These are phyloP conservation scores for Myxozyma geophila DNA, from an alignment of 805 yeast genomes.

Conservation along the genomic window DNA sequence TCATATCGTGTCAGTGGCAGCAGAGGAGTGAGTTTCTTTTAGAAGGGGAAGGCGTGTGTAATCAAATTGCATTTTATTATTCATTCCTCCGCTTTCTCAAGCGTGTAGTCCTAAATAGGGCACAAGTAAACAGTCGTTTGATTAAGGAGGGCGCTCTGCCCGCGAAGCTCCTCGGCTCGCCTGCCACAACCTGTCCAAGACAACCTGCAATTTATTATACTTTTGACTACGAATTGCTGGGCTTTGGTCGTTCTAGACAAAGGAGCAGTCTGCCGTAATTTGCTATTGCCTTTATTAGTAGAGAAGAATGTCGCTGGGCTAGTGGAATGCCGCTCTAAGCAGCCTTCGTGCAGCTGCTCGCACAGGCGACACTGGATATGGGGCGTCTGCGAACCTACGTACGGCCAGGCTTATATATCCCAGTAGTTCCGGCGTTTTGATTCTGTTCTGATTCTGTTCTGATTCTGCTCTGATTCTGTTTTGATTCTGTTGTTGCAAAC, in stretches of 20 bases:
- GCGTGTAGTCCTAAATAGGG: neutral
- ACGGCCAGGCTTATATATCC: neutral
- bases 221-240: neutral
- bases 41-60: constrained; percentile 5
- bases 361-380: neutral
- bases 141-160: neutral
- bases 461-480: neutral
- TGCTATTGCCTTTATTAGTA: no score
- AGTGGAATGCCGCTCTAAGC: neutral
- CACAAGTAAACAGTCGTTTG: neutral
- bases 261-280: neutral
- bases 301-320: neutral
- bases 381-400: neutral
- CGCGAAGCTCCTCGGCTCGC: neutral
- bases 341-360: neutral
- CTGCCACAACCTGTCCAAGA: neutral
- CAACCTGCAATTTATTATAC: neutral
- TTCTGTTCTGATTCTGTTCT: neutral
- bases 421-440: neutral
- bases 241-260: neutral
- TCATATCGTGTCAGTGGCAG: neutral
- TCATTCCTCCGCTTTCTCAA: neutral
- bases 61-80: neutral
- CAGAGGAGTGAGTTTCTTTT: neutral
- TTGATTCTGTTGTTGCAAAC: neutral